Conservation (phyloP, 345 rosid species). For the Gossypium stocksii region DNA sequence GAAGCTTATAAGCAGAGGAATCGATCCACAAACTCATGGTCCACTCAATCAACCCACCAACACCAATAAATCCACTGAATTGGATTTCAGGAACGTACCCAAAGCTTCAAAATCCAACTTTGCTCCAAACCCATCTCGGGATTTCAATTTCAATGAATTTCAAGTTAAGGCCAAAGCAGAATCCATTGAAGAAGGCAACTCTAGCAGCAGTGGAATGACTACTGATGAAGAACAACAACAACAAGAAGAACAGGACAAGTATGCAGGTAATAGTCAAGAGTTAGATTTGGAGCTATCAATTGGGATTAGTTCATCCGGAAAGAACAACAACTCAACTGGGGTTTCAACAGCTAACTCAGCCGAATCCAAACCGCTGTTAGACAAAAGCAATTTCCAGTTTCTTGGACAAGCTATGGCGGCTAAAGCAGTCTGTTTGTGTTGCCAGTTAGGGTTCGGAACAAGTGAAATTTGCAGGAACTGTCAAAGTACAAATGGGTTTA, state of each 20-base stretch:
- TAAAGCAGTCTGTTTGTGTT: slow-evolving; percentile 39
- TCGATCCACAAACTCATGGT: slow-evolving; percentile 71
- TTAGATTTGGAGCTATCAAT: slow-evolving; percentile 52
- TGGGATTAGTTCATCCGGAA: slow-evolving; percentile 27
- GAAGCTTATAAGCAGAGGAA: slow-evolving; percentile 66
- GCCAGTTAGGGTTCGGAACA: slow-evolving; percentile 42
- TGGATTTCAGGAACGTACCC: slow-evolving; percentile 27
- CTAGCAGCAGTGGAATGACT: slow-evolving; percentile 48
- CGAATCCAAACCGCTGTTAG: slow-evolving; percentile 32
- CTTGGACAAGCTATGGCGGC: slow-evolving; percentile 11
- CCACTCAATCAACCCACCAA: slow-evolving; percentile 2
- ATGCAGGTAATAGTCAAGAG: slow-evolving; percentile 9
- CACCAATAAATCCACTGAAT: slow-evolving; percentile 11
- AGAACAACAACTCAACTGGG: slow-evolving; percentile 8
- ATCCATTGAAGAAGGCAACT: slow-evolving; percentile 39
- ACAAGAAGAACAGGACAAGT: slow-evolving; percentile 9
- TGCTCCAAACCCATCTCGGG: slow-evolving; percentile 9
- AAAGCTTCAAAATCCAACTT: slow-evolving; percentile 14
- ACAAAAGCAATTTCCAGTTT: not conserved
- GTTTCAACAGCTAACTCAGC: slow-evolving; percentile 28
- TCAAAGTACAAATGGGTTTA: slow-evolving; percentile 26
- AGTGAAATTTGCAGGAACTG: slow-evolving; percentile 39
- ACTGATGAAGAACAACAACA: slow-evolving; percentile 42
- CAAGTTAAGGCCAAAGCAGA: slow-evolving; percentile 28
- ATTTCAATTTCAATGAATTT: slow-evolving; percentile 9